phyloP scores from a whole-genome alignment of 1,284 basidiomycete genomes.

The Cryptococcus amylolentus region DNA sequence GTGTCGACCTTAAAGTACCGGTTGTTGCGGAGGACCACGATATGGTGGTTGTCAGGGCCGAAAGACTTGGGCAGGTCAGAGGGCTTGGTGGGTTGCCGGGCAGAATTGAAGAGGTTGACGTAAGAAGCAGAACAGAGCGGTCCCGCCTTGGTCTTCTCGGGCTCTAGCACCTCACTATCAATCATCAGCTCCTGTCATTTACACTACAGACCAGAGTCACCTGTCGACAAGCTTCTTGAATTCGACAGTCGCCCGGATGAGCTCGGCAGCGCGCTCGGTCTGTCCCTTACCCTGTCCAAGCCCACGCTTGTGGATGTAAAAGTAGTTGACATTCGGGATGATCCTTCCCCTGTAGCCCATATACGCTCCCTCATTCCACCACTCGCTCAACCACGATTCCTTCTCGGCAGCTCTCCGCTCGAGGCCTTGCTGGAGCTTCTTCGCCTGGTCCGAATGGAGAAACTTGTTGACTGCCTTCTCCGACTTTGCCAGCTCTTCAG shows the following conservation, averaged over 20 bases:
- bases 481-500: constrained; percentile 61
- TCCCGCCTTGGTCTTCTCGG: constrained; percentile 76
- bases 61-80: constrained; percentile 83
- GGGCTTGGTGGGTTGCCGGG: constrained; percentile 76
- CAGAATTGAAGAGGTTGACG: constrained; percentile 93
- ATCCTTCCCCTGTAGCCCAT: constrained; percentile 65
- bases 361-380: constrained; percentile 93
- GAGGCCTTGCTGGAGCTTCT: constrained; percentile 75
- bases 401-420: constrained; percentile 62
- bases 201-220: constrained; percentile 51
- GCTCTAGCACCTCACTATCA: constrained; percentile 71
- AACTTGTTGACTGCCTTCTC: constrained; percentile 65
- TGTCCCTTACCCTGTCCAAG: constrained; percentile 56
- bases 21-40: constrained; percentile 88
- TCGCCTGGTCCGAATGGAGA: constrained; percentile 64
- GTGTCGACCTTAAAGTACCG: constrained; percentile 80
- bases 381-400: constrained; percentile 87
- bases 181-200: neutral
- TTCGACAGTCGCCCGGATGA: constrained; percentile 76
- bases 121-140: constrained; percentile 95
- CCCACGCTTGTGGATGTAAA: constrained; percentile 82
- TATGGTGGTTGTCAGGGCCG: constrained; percentile 75
- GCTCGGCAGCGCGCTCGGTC: constrained; percentile 68
- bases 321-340: constrained; percentile 93
- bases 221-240: constrained; percentile 78